A percentile compares a stretch with the other conserved stretches of the same genome.
Evolutionary conservation across 1,284 basidiomycete species (phyloP).

Genomic region (Moesziomyces antarcticus): DNA sequence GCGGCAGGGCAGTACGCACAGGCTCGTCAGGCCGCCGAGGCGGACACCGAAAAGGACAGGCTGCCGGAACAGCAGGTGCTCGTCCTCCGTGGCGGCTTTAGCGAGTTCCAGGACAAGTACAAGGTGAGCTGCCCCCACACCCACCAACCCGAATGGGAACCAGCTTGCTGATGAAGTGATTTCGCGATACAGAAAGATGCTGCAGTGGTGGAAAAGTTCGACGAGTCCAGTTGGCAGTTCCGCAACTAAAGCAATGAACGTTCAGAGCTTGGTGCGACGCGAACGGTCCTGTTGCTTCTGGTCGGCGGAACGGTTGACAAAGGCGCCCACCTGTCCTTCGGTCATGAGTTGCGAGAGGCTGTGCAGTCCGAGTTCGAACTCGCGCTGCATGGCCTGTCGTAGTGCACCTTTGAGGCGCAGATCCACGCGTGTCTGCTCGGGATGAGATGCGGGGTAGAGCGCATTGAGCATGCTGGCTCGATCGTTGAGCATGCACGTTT

Average conservation of each 20-base stretch:
- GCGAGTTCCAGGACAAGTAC: slow-evolving; percentile 64
- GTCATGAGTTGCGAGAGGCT: slow-evolving; percentile 27
- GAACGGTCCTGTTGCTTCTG: slow-evolving; percentile 12
- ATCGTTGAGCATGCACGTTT: slow-evolving; percentile 47
- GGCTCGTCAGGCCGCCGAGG: slow-evolving; percentile 45
- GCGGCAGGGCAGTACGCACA: slow-evolving; percentile 67
- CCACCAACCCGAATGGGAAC: too few species aligned
- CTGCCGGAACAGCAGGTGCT: slow-evolving; percentile 57
- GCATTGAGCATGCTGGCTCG: slow-evolving; percentile 33
- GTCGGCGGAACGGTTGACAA: slow-evolving; percentile 22
- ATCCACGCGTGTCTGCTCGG: slow-evolving; percentile 2
- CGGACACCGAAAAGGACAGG: slow-evolving; percentile 29
- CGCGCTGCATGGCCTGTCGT: slow-evolving; percentile 31
- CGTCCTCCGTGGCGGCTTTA: slow-evolving; percentile 67
- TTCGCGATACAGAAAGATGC: slow-evolving; percentile 41
- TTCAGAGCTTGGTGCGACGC: neutral
- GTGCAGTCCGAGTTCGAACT: slow-evolving; percentile 35
- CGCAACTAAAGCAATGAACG: slow-evolving; percentile 23
- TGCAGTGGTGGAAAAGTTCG: slow-evolving; percentile 63
- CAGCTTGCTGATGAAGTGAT: neutral
- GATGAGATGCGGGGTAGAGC: slow-evolving; percentile 9
- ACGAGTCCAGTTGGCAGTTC: slow-evolving; percentile 58
- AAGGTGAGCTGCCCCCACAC: slow-evolving; percentile 31
- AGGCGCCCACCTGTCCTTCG: slow-evolving; percentile 37
- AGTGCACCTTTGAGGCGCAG: slow-evolving; percentile 35